phyloP scores from a whole-genome alignment of 2,329 filamentous ascomycete genomes.

The Exophiala oligosperma region DNA sequence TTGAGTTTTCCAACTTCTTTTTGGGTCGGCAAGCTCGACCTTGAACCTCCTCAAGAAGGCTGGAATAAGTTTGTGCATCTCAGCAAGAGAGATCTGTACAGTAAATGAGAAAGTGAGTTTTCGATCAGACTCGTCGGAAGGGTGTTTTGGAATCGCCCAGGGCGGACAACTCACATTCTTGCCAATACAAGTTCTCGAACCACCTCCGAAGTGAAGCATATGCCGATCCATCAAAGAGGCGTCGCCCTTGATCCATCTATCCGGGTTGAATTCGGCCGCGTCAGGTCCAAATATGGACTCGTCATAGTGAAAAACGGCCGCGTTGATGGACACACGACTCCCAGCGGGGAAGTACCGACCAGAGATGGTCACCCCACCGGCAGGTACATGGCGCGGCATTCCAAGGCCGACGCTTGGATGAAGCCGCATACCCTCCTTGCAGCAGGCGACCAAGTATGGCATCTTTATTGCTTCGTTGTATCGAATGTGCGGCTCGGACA shows the following conservation, averaged over 20 bases:
- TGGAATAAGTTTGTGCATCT: constrained; percentile 11
- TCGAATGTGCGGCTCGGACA: background rate
- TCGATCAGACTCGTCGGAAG: no score
- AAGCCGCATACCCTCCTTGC: constrained; percentile 10
- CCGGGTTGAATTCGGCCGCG: constrained; percentile 21
- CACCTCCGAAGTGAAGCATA: constrained; percentile 10
- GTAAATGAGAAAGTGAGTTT: background rate
- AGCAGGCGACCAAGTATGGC: constrained; percentile 6
- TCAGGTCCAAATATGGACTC: constrained; percentile 26
- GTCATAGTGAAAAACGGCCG: constrained; percentile 22
- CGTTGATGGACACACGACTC: constrained; percentile 4
- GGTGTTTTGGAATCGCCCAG: background rate
- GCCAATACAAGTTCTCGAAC: constrained; percentile 11
- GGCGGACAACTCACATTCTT: constrained; percentile 7
- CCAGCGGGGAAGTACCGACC: constrained; percentile 11
- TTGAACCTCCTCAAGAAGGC: constrained; percentile 7
- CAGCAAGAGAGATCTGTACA: constrained; percentile 10
- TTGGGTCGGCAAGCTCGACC: constrained; percentile 3
- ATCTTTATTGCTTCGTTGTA: constrained; percentile 9
- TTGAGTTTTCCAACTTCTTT: constrained; percentile 9
- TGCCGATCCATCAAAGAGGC: constrained; percentile 10
- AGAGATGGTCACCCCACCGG: constrained; percentile 3
- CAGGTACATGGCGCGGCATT: constrained; percentile 26
- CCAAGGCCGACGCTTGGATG: constrained; percentile 25
- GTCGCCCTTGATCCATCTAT: constrained; percentile 26